Base-by-base conservation (phyloP, 768 basidiomycete species). In the Butyriboletus loyo region DNA sequence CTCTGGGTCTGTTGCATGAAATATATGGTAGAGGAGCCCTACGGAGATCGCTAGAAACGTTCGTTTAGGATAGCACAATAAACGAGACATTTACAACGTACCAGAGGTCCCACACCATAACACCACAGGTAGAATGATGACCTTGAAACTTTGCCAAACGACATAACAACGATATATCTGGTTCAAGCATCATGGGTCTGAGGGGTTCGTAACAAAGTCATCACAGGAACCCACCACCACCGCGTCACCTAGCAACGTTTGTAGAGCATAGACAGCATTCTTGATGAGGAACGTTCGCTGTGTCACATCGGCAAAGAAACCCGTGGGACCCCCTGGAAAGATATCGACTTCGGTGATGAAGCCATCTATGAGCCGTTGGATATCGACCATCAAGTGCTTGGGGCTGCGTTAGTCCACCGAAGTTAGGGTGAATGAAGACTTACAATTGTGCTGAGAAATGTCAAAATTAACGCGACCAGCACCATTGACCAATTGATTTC, bases 211-310 rank as follows among this genome's bases (percentile, higher is more conserved):
- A 15, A 49, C 9, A 5, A 5, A 5, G 15, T 6, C 9, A 30
- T 10, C 9, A 34, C 30, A 39, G n/a, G 19, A 22, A 41, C 38
- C 6, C 13, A 62, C 60, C 46, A 52, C 32, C 27, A 65, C 53
- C 3, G 52, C 63, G 47, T 64, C 63, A 21, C 60, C 57, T 17
- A 64, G 48, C 11, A 65, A 32, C 1, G 60, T 65, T 42, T 67
- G 66, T n/a, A 67, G n/a, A 35, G 52, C 37, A 13, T 66, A 71
- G 13, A 66, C 52, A 1, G 39, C 51, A 31, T 48, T 66, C 48
- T 72, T 72, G 50, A 67, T 59, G 22, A 72, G 44, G 45, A 69
- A 71, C 1, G 69, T 66, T 19, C 34, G 53, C 24, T 72, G 59
- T 38, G 59, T 61, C 6, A 53, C 46, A 44, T 67, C 62, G 4